These are phyloP conservation scores for Phellinidium pouzarii DNA, from an alignment of 1,284 basidiomycete species.

Conservation along the genomic window DNA sequence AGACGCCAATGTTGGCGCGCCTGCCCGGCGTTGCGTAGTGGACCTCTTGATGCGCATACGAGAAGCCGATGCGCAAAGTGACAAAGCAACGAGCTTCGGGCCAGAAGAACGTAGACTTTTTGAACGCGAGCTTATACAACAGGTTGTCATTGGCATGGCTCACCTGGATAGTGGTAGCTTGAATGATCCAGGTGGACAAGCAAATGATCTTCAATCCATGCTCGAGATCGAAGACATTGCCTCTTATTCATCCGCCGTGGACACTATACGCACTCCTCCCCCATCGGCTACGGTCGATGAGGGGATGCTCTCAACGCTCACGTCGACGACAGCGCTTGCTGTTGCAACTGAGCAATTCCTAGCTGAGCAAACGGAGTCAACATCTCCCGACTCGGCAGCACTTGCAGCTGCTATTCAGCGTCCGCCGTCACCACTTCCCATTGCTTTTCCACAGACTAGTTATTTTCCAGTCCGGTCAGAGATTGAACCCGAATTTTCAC, in stretches of 20 bases:
- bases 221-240: not conserved
- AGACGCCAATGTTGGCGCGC: conserved; percentile 67
- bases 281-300: conserved; percentile 14
- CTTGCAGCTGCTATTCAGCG: conserved; percentile 12
- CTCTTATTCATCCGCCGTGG: not conserved
- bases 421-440: conserved; percentile 16
- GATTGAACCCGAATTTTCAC: conserved; percentile 10
- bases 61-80: conserved; percentile 39
- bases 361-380: conserved; percentile 8
- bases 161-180: conserved; percentile 48
- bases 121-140: conserved; percentile 73
- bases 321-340: conserved; percentile 2
- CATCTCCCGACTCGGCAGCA: not conserved
- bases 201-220: conserved; percentile 29
- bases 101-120: conserved; percentile 54
- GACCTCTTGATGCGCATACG: conserved; percentile 65
- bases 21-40: conserved; percentile 73
- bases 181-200: conserved; percentile 25
- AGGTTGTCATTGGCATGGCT: conserved; percentile 85
- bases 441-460: not conserved
- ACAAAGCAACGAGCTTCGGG: conserved; percentile 44
- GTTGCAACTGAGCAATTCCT: conserved; percentile 15
- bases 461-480: not conserved
- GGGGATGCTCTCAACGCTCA: conserved; percentile 10
- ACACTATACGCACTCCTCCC: conserved; percentile 6